These are phyloP conservation scores for Calcarisporium arbuscula DNA, from an alignment of 2,329 filamentous ascomycete species.

Conservation along the genomic window DNA sequence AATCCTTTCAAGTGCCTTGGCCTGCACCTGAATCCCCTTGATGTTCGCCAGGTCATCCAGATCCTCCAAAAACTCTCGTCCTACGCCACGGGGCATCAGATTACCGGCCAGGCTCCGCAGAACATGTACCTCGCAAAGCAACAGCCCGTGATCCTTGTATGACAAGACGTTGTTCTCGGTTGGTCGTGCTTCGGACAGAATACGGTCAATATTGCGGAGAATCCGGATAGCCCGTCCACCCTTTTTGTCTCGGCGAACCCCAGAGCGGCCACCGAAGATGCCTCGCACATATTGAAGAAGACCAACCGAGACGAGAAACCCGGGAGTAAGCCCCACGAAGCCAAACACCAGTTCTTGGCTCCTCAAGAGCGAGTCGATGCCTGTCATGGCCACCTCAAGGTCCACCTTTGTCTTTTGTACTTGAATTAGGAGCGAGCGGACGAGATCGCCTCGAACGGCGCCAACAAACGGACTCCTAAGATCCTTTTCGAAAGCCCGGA, in stretches of 20 bases:
- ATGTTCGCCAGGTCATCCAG: constrained; percentile 80
- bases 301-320: constrained; percentile 80
- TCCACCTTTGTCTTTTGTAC: constrained; percentile 99
- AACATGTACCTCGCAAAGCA: constrained; percentile 85
- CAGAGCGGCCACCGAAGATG: constrained; percentile 63
- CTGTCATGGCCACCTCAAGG: constrained; percentile 89
- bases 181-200: constrained; percentile 61
- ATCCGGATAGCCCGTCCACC: constrained; percentile 69
- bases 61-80: constrained; percentile 83
- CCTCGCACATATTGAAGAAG: constrained; percentile 64
- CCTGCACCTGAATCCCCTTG: constrained; percentile 70
- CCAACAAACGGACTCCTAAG: constrained; percentile 75
- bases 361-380: constrained; percentile 89
- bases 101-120: constrained; percentile 56
- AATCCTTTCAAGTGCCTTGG: constrained; percentile 73
- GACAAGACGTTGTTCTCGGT: constrained; percentile 69
- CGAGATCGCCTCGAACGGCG: constrained; percentile 76
- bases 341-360: constrained; percentile 97
- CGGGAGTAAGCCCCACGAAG: constrained; percentile 91
- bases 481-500: constrained; percentile 87
- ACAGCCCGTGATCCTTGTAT: constrained; percentile 86
- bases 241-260: constrained; percentile 57
- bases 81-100: constrained; percentile 67
- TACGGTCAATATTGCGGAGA: constrained; percentile 81
- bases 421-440: constrained; percentile 88